Base-by-base conservation (phyloP, 176 grass and related monocot species). In the Paspalum vaginatum region DNA sequence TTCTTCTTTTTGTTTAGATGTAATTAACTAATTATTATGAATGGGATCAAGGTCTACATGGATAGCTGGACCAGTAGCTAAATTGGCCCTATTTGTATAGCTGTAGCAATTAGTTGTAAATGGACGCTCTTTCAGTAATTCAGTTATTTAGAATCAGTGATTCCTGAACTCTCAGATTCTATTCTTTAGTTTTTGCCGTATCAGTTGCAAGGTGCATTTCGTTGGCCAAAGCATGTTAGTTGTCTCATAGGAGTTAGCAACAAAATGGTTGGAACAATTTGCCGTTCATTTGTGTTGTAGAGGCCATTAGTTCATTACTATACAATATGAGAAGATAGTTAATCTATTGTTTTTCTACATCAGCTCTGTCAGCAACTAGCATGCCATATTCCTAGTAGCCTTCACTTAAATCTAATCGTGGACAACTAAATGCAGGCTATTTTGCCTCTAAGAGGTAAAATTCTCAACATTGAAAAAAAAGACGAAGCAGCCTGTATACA, bases 401-500 rank as follows among this genome's bases (percentile, higher is more conserved):
- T 67, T 48, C 16, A 61, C 32, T 77, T 62, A 67, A 5, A 47
- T 71, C 59, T 88, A 83, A 71, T 32, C 18, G 40, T 86, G 43
- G 77, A 68, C 79, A 75, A 88, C 53, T 82, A 62, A 56, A 70
- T 89, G 83, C 83, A 98, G 96, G 96, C 96, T 61, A 89, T 98
- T 86, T 93, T 98, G 74, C 96, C 92, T 69, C 79, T 98, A 44
- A 93, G 90, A 78, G 96, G 92, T 69, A 98, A 98, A 89, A 98
- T 98, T 89, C 88, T 98, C 37, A 95, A 98, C 76, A 98, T 98
- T 73, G 96, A 98, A 86, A 87, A 88, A 87, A 95, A 11, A 84
- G 92, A 98, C 38, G 96, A 95, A 91, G 96, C 96, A 78, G 84
- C 96, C 25, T 25, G n/a, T 98, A 88, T 98, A 98, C 79, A 98